Conservation (phyloP, 495 filamentous ascomycete species). For the Penicilliopsis zonata region DNA sequence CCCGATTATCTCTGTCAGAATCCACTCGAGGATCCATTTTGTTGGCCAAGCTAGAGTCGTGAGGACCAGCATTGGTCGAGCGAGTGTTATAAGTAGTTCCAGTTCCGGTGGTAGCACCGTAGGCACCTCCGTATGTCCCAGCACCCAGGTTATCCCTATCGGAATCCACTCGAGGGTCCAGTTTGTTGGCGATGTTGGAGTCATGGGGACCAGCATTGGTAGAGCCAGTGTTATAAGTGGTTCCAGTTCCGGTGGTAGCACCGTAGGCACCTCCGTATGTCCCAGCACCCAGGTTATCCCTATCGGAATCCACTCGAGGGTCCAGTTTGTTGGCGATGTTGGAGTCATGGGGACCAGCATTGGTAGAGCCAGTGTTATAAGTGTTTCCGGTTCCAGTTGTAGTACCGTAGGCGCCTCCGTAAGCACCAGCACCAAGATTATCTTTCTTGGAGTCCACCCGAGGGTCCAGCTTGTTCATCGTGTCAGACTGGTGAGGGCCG, state of each 20-base stretch:
- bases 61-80: constrained; percentile 8
- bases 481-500: constrained; percentile 15
- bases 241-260: constrained; percentile 3
- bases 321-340: constrained; percentile 34
- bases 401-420: constrained; percentile 3
- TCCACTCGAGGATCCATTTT: constrained; percentile 33
- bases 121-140: constrained; percentile 3
- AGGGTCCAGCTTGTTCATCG: constrained; percentile 34
- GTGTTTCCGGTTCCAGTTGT: constrained; percentile 4
- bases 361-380: constrained; percentile 9
- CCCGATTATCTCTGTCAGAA: constrained; percentile 12
- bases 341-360: constrained; percentile 18
- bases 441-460: constrained; percentile 19
- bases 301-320: constrained; percentile 33
- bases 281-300: constrained; percentile 9
- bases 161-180: constrained; percentile 37
- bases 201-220: constrained; percentile 19
- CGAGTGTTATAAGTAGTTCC: neutral
- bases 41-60: constrained; percentile 22
- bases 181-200: constrained; percentile 29
- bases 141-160: constrained; percentile 15
- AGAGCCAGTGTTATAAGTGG: constrained; percentile 8
- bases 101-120: neutral
- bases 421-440: neutral
- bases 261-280: constrained; percentile 4